These are phyloP conservation scores for Creolimax fragrantissima DNA, from an alignment of 78 protist species.

Conservation along the genomic window DNA sequence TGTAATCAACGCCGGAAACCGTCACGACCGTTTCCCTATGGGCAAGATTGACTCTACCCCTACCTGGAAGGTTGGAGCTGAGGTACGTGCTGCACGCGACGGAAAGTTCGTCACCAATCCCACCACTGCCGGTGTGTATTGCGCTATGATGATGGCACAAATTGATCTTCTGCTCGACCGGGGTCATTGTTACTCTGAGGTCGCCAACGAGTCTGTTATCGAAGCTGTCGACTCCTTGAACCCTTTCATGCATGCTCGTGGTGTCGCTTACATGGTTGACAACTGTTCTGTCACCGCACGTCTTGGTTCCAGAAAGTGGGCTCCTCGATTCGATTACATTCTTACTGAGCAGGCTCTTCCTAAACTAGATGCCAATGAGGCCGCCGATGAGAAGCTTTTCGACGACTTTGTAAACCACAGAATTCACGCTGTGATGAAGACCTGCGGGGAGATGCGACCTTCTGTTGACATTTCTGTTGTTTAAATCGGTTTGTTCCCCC, in stretches of 20 bases:
- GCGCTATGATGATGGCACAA: slow-evolving; percentile 39
- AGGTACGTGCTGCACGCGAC: neutral
- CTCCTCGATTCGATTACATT: slow-evolving; percentile 38
- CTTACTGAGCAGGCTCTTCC: neutral
- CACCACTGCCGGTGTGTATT: neutral
- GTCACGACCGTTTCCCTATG: neutral
- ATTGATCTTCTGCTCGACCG: slow-evolving; percentile 48
- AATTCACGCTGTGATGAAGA: neutral
- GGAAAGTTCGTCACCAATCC: neutral
- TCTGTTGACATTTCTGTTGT: neutral
- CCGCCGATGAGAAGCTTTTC: neutral
- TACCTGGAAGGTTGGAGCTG: neutral
- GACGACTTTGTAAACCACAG: neutral
- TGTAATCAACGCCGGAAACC: neutral
- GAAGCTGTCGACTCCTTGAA: slow-evolving; percentile 56
- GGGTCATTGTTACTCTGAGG: slow-evolving; percentile 70
- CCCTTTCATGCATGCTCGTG: slow-evolving; percentile 52
- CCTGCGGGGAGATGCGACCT: neutral
- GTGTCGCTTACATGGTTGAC: slow-evolving; percentile 67
- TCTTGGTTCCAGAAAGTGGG: slow-evolving; percentile 50
- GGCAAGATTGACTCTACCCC: neutral
- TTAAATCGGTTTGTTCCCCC: too few relatives aligned
- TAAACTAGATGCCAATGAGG: neutral
- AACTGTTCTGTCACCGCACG: slow-evolving; percentile 63
- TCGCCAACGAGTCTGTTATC: slow-evolving; percentile 61